phyloP scores from a whole-genome alignment of 345 rosid species.

The Eucalyptus rudis region DNA sequence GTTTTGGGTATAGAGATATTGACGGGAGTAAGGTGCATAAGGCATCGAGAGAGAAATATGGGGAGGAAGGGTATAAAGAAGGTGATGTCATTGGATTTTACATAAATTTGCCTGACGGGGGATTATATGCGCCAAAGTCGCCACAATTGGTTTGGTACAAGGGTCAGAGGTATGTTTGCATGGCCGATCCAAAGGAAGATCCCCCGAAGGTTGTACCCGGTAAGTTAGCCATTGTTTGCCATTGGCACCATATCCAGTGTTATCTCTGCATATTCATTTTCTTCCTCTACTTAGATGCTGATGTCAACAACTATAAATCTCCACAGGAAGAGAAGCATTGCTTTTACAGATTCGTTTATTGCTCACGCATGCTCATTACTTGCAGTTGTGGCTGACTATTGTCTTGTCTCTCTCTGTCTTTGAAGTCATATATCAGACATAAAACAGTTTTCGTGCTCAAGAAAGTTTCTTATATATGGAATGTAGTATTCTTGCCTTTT shows the following conservation, averaged over 20 bases:
- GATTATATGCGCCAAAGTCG: constrained; percentile 51
- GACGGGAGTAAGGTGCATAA: constrained; percentile 98
- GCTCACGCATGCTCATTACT: neutral
- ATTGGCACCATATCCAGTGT: neutral
- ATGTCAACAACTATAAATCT: neutral
- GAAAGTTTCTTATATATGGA: neutral
- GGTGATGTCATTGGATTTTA: constrained; percentile 91
- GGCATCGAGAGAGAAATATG: constrained; percentile 82
- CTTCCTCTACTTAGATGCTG: neutral
- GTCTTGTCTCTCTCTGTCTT: neutral
- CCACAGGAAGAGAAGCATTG: neutral
- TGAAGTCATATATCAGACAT: neutral
- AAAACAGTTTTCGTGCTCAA: neutral
- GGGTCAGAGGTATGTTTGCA: constrained; percentile 77
- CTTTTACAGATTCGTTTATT: neutral
- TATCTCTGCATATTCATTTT: neutral
- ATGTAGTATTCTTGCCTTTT: neutral
- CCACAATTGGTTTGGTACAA: constrained; percentile 76
- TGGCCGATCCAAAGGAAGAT: constrained; percentile 74
- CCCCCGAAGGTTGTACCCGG: constrained; percentile 79
- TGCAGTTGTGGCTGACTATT: neutral
- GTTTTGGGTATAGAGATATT: constrained; percentile 87
- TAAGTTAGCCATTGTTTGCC: constrained; percentile 11
- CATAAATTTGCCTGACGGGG: constrained; percentile 83
- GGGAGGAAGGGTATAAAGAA: constrained; percentile 83